Evolutionary conservation across 2,329 filamentous ascomycete species (phyloP).

Genomic region (Pseudocercospora cruenta): DNA sequence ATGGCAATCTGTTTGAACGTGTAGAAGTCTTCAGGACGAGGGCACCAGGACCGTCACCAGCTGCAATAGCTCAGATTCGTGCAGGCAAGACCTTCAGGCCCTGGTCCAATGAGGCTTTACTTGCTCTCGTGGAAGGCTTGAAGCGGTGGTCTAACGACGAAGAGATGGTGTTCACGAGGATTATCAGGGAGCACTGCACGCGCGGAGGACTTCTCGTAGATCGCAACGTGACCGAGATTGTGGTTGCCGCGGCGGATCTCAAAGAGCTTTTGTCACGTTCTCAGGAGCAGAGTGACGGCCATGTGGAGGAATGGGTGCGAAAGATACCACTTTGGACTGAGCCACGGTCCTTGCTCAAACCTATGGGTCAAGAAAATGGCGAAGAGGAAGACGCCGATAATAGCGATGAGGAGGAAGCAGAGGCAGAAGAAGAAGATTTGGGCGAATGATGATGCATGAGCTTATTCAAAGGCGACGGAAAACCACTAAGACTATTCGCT

Average conservation of each 20-base stretch:
- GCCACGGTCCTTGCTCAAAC: not conserved
- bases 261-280: constrained; percentile 20
- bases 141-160: constrained; percentile 28
- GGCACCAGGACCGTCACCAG: constrained; percentile 33
- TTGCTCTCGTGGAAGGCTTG: constrained; percentile 36
- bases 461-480: not conserved
- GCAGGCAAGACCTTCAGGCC: constrained; percentile 17
- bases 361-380: constrained; percentile 1
- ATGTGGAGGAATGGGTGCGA: constrained; percentile 33
- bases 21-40: constrained; percentile 40
- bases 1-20: constrained; percentile 46
- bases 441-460: not conserved
- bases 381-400: not conserved
- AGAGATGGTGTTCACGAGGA: constrained; percentile 30
- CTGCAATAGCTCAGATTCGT: constrained; percentile 21
- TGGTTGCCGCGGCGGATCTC: constrained; percentile 32
- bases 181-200: constrained; percentile 33
- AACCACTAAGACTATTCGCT: not conserved
- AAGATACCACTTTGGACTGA: constrained; percentile 32
- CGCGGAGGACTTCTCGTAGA: constrained; percentile 23
- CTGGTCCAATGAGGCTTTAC: constrained; percentile 41
- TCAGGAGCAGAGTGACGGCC: constrained; percentile 14
- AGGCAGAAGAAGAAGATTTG: not conserved
- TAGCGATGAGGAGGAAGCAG: not conserved
- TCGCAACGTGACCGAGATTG: constrained; percentile 41